Base-by-base conservation (phyloP, 192 early-diverging fungal genomes). In the Nowakowskiella sp. region DNA sequence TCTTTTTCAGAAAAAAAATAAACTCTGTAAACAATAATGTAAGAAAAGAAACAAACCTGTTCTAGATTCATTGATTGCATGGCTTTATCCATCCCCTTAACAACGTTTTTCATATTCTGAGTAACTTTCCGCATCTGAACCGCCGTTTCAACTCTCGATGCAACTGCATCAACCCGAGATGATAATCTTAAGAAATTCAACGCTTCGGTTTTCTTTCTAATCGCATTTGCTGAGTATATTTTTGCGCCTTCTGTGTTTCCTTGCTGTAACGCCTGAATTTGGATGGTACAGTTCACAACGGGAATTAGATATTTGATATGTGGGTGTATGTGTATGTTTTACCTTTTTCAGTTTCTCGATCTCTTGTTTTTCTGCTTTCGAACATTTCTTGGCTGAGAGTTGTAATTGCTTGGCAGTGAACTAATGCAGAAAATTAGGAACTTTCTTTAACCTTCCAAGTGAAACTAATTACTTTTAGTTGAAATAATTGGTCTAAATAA, bases 41-140 rank as follows among this genome's bases (percentile, higher is more conserved):
- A 54, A 64, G 21, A 60, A 10, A 47, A 64, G 29, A 10, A 21
- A 7, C 45, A 21, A 67, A 88, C 89, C 80, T 87, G 85, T 60
- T 97, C 96, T 32, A 99, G 75, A 60, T 97, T 92, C 93, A 99
- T 97, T 27, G 83, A 81, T 34, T 80, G 64, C 89, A 94, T 88
- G 8, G 91, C 92, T 67, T 77, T 85, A 49, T 97, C 93, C 87
- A 99, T 94, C 10, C 85, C 85, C 55, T 85, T 84, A 39, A 97
- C 93, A 21, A 95, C 88, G 43, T 69, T 79, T 6, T 83, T 80
- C 90, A 96, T 96, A 6, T 81, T 83, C 43, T 68, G 66, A 7
- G 88, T 87, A 9, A 92, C 85, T 51, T 77, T 76, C 42, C 84
- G 81, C 95, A 96, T 99, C 1, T 86, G 90, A 29, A 91, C 86